These are phyloP conservation scores for Coleophoma eucalyptorum DNA, from an alignment of 2,329 filamentous ascomycete genomes.

Conservation along the genomic window DNA sequence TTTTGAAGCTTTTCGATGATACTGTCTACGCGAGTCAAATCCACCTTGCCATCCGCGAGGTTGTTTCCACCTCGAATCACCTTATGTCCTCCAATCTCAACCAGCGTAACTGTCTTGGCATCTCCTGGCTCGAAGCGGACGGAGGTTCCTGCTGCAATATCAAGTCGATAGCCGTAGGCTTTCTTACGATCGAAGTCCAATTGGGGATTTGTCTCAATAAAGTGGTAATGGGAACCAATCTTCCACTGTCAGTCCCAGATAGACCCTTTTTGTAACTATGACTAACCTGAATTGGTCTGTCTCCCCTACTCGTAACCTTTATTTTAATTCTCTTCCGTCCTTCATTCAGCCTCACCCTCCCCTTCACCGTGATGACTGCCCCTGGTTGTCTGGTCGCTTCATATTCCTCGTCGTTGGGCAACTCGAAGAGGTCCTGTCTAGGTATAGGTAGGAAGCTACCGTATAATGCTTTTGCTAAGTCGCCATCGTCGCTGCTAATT, in stretches of 20 bases:
- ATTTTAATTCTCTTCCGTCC: conserved; percentile 70
- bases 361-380: conserved; percentile 67
- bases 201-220: conserved; percentile 89
- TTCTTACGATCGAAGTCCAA: conserved; percentile 81
- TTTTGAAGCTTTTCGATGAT: conserved; percentile 65
- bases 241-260: conserved; percentile 24
- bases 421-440: conserved; percentile 60
- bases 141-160: conserved; percentile 88
- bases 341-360: conserved; percentile 66
- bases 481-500: conserved; percentile 79
- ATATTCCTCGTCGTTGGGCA: conserved; percentile 62
- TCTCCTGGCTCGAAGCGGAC: conserved; percentile 94
- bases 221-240: conserved; percentile 92
- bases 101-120: conserved; percentile 81
- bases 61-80: conserved; percentile 82
- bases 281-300: conserved; percentile 80
- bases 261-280: not conserved
- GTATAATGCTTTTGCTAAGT: conserved; percentile 83
- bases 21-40: conserved; percentile 56
- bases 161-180: conserved; percentile 81
- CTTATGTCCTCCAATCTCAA: conserved; percentile 79
- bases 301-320: conserved; percentile 79
- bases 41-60: conserved; percentile 70
- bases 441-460: conserved; percentile 87
- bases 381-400: conserved; percentile 69